Evolutionary conservation across 1,284 basidiomycete genomes (phyloP).

Genomic region (Rhodotorula sp.): DNA sequence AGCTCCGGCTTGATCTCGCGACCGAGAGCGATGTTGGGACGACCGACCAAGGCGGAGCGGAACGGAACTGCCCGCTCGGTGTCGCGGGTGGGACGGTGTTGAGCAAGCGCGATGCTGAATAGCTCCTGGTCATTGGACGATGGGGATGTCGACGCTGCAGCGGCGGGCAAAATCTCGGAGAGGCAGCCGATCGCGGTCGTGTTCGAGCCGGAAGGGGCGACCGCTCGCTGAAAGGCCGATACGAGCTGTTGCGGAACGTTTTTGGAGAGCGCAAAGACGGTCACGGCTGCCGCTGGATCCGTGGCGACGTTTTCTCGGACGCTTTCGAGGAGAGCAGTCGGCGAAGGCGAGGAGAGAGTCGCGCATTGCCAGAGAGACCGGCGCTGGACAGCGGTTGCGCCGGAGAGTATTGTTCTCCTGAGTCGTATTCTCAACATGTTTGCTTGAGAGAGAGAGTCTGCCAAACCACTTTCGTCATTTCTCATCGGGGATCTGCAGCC

Average conservation of each 20-base stretch:
- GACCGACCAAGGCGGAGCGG: slow-evolving; percentile 21
- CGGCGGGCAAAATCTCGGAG: slow-evolving; percentile 17
- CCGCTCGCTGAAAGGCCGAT: background rate
- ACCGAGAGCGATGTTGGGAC: slow-evolving; percentile 32
- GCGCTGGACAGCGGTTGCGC: background rate
- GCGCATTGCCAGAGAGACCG: slow-evolving; percentile 19
- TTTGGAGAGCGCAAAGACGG: slow-evolving; percentile 28
- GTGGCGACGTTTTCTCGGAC: background rate
- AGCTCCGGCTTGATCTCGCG: slow-evolving; percentile 26
- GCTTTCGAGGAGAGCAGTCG: slow-evolving; percentile 9
- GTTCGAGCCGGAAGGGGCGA: background rate
- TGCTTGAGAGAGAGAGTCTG: background rate
- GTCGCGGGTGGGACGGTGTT: slow-evolving; percentile 1
- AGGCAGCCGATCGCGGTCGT: slow-evolving; percentile 17
- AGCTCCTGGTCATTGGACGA: background rate
- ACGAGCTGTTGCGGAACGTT: slow-evolving; percentile 33
- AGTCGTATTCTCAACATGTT: too few relatives aligned
- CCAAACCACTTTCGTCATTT: background rate
- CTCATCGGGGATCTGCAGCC: background rate
- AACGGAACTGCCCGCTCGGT: slow-evolving; percentile 4
- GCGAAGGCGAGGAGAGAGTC: slow-evolving; percentile 18
- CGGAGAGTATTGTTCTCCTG: too few relatives aligned
- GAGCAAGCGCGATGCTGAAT: slow-evolving; percentile 20
- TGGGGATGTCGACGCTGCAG: background rate
- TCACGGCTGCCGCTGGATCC: background rate